Evolutionary conservation across 2,329 filamentous ascomycete genomes (phyloP), one percentile per base, ranked within the genome.

Genomic region (Aspergillus awamori): DNA sequence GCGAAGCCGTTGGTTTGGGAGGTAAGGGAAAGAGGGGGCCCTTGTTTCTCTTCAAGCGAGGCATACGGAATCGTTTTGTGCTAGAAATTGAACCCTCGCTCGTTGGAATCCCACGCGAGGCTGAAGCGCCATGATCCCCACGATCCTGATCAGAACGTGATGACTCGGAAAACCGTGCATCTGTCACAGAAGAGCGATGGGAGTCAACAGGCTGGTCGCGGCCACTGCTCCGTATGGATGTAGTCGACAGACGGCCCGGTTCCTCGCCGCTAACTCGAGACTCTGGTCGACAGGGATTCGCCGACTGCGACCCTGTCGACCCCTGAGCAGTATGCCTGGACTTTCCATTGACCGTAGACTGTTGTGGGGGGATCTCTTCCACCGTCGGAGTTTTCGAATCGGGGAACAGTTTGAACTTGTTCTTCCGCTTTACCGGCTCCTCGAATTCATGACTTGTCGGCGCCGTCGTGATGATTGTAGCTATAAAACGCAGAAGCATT

Each of bases 131-230:
- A 67, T 84, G 84, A 69, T 93, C 89, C 45, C 84, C 87, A 15
- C 89, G 91, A 77, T 91, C 96, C 48, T 86, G 90, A 75, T 97
- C 93, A 28, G 94, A 97, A 67, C 91, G 86, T 2, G 93, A 97
- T 1, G 94, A 97, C 71, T 97, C 94, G 5, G 91, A 95, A 28
- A 90, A 79, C 43, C 91, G 83, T 64, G 85, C 84, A 30, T 86
- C 80, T 10, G 88, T 86, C 20, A 90, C 81, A 7, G 87, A 86
- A 2, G 86, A 82, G 13, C 87, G 86, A 60, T 82, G 82, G 26
- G 82, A 80, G 63, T 89, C 87, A 63, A 89, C 86, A 49, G 84
- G 82, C 60, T 88, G 88, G 28, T 85, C 82, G 58, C 86, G 82
- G 67, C 86, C 84, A 26, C 80, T 69, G 63, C 72, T 76, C 43